Conservation (phyloP, 108 stramenopile species). For the Discostella stelligeroides region DNA sequence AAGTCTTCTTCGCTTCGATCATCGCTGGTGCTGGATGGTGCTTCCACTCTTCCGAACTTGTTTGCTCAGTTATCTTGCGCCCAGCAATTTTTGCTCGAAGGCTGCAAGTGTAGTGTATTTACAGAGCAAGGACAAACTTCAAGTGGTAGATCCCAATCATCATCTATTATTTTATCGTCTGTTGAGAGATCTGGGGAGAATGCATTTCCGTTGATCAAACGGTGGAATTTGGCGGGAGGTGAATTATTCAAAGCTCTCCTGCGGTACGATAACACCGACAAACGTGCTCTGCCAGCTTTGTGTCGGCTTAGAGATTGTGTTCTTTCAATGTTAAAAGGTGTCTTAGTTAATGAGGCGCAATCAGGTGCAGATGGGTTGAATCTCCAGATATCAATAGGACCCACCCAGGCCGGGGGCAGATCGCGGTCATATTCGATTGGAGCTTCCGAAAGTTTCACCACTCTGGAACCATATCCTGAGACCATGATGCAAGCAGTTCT, state of each 20-base stretch:
- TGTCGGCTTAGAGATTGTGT: slow-evolving; percentile 40
- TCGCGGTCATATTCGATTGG: slow-evolving; percentile 81
- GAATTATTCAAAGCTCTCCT: slow-evolving; percentile 53
- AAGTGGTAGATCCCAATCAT: slow-evolving; percentile 44
- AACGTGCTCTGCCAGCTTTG: slow-evolving; percentile 2
- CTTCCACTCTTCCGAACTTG: slow-evolving; percentile 39
- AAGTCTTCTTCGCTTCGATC: slow-evolving; percentile 53
- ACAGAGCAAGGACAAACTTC: slow-evolving; percentile 18
- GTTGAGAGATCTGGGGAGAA: slow-evolving; percentile 72
- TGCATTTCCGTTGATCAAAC: slow-evolving; percentile 52
- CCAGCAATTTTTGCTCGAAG: slow-evolving; percentile 34
- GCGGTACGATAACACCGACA: neutral
- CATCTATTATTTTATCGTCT: slow-evolving; percentile 56
- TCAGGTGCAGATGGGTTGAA: slow-evolving; percentile 26
- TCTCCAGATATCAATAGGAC: slow-evolving; percentile 75
- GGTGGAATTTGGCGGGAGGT: slow-evolving; percentile 69
- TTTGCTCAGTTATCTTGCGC: slow-evolving; percentile 27
- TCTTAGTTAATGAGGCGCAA: slow-evolving; percentile 44
- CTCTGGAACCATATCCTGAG: slow-evolving; percentile 69
- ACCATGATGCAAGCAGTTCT: slow-evolving; percentile 64
- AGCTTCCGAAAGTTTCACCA: slow-evolving; percentile 42
- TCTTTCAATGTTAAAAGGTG: slow-evolving; percentile 74
- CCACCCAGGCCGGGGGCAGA: slow-evolving; percentile 66
- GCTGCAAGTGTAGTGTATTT: slow-evolving; percentile 32
- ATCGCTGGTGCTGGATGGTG: slow-evolving; percentile 59